Base-by-base conservation (phyloP, 257 asterid species). In the Plantago elongata region DNA sequence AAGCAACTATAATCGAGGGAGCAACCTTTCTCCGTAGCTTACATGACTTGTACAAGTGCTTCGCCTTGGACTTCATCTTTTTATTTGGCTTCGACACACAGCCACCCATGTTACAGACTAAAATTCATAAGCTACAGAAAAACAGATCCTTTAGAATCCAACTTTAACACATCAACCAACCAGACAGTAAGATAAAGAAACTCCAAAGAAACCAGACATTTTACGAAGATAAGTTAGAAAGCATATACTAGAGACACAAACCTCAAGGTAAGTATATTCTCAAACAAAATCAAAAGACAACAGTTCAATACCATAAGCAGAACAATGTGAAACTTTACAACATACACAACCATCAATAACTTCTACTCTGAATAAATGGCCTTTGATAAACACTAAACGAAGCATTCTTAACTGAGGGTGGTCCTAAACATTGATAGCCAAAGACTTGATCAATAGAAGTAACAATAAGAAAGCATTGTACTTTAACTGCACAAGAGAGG, bases 61-160 rank as follows among this genome's bases (percentile, higher is more conserved):
- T 76, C 5, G 73, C 80, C 68, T 83, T 86, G 11, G 90, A 74
- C 69, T 77, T 91, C 1, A 88, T 14, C 73, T 67, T 82, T 58
- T 70, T 79, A 22, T 73, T 77, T 1, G 92, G 86, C 73, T 69
- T 81, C 22, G 98, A 88, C 46, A 86, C 83, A 42, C 98, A 91
- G 58, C 89, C 89, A 51, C 98, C 98, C 96, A 91, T 91, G 60
- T 63, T 48, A 13, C 65, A 54, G 50, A 65, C 63, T 59, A 58
- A 57, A 42, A 61, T 65, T 77, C 75, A 65, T 52, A 52, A 73
- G 69, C 55, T 51, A 74, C 54, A 54, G 65, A 17, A 55, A 61
- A 58, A 13, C 11, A 63, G 2, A 43, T 16, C 29, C 47, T 10
- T 47, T 49, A 37, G 40, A 66, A 14, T 9, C 56, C 14, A 46